Base-by-base conservation (phyloP, 805 yeast species). In the Yamadazyma philogaea region DNA sequence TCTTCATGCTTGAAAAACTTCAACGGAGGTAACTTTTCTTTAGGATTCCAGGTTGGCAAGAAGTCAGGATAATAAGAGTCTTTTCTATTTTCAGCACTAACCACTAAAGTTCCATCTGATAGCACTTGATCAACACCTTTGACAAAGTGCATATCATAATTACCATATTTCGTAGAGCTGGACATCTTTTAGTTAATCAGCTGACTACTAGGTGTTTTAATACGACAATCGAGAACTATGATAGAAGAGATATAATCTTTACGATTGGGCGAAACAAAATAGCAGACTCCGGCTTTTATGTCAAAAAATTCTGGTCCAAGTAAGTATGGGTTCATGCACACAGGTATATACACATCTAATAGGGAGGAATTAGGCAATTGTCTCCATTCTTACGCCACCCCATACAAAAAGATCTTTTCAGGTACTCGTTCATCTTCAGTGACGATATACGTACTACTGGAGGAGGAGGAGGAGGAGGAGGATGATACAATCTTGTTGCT, bases 21-120 rank as follows among this genome's bases (percentile, higher is more conserved):
- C 36, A 60, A 52, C 4, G 64, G 57, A 6, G 59, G 56, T 27
- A 47, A 57, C 45, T 61, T 64, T 30, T 61, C 59, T 14, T 44
- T 45, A 11, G 68, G 66, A 47, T 63, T 55, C 69, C 69, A 64
- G 11, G 64, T 55, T 3, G 69, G 69, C 39, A 64, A 51, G 39
- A 50, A 63, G 8, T 61, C 61, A 1, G 62, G 65, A 41, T 44
- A 56, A 12, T 55, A 44, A 14, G 64, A 46, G 37, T 50, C 48
- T 15, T 45, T 50, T 18, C 59, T 51, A 39, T 56, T 58, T 32
- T 47, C 51, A 30, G 51, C 47, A 44, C 50, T 56, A 8, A 62
- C 62, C 11, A 63, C 60, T 22, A 45, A 53, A 8, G 63, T 56
- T 7, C 70, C 70, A 16, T 46, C 50, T 11, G 39, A 34, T 14